A percentile compares a stretch with the other conserved stretches of the same genome.
Evolutionary conservation across 805 yeast genomes (phyloP).

Genomic region (Hermanozyma aechmeae): DNA sequence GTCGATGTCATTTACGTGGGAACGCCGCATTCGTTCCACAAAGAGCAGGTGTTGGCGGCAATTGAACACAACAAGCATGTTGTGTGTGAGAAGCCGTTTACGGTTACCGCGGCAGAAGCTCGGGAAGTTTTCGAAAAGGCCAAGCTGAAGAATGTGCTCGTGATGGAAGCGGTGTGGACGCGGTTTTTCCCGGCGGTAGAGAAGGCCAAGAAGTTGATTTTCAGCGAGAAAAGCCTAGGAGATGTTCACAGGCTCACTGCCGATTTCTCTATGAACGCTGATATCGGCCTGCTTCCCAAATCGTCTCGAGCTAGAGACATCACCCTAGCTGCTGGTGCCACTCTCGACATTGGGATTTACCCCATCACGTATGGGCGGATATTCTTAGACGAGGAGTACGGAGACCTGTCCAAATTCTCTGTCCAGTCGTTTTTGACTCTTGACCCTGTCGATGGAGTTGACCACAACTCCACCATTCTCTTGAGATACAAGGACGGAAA

Average conservation of each 20-base stretch:
- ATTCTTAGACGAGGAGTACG: conserved; percentile 24
- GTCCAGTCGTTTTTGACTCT: conserved; percentile 25
- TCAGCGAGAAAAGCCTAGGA: conserved; percentile 36
- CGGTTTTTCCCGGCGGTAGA: conserved; percentile 40
- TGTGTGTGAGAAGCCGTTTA: conserved; percentile 47
- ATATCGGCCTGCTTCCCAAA: conserved; percentile 19
- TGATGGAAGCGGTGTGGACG: conserved; percentile 58
- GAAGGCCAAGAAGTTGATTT: conserved; percentile 25
- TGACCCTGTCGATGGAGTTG: conserved; percentile 29
- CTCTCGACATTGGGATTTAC: conserved; percentile 49
- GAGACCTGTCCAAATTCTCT: conserved; percentile 16
- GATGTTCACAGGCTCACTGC: conserved; percentile 32
- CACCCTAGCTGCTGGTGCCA: conserved; percentile 45
- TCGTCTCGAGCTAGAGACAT: conserved; percentile 31
- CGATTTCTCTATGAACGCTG: conserved; percentile 29
- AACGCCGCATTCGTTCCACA: conserved; percentile 45
- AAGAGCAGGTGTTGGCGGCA: conserved; percentile 34
- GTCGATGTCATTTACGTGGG: conserved; percentile 47
- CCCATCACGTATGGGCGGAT: conserved; percentile 37
- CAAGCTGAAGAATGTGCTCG: conserved; percentile 28
- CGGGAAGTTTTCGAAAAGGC: conserved; percentile 35
- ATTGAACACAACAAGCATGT: conserved; percentile 40
- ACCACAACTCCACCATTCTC: conserved; percentile 28
- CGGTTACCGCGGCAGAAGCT: conserved; percentile 38
- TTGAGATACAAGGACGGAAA: conserved; percentile 30